A percentile compares a stretch with the other conserved stretches of the same genome.
These are phyloP conservation scores for Neoboletus magnificus DNA, from an alignment of 768 basidiomycete genomes.

Conservation along the genomic window DNA sequence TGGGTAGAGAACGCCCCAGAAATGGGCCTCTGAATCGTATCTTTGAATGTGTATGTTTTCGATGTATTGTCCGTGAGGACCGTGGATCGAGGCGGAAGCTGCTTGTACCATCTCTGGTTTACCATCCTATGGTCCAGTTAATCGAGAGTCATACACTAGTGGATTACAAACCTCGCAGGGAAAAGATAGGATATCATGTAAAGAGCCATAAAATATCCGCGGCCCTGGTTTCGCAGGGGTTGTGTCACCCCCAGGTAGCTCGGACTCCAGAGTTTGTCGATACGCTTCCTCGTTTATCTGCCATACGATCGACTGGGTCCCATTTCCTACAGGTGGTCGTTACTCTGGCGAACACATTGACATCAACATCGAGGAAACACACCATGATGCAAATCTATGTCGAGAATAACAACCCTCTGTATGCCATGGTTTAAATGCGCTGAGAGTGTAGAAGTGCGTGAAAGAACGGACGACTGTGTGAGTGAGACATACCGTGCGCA, in stretches of 20 bases:
- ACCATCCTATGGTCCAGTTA: conserved; percentile 58
- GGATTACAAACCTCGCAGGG: conserved; percentile 72
- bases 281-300: conserved; percentile 87
- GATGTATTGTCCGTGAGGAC: conserved; percentile 1
- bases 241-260: conserved; percentile 28
- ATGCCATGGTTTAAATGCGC: conserved; percentile 80
- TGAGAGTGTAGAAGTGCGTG: conserved; percentile 31
- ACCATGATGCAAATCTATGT: conserved; percentile 57
- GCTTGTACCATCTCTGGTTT: conserved; percentile 56
- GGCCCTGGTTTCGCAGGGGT: conserved; percentile 41
- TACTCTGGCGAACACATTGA: background rate
- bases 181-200: conserved; percentile 92
- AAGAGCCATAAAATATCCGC: conserved; percentile 80
- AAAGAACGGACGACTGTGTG: background rate
- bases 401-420: conserved; percentile 79
- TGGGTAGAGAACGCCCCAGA: conserved; percentile 53
- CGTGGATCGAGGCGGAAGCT: too few relatives aligned
- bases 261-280: conserved; percentile 58
- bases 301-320: conserved; percentile 91
- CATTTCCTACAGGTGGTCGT: conserved; percentile 60
- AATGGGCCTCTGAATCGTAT: background rate
- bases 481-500: conserved; percentile 66
- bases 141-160: background rate
- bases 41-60: conserved; percentile 28
- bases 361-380: background rate